Percentiles rank a stretch among this genome's conserved stretches.
These are phyloP conservation scores for Rhodotorula sp. DNA, from an alignment of 1,284 basidiomycete genomes.

Conservation along the genomic window DNA sequence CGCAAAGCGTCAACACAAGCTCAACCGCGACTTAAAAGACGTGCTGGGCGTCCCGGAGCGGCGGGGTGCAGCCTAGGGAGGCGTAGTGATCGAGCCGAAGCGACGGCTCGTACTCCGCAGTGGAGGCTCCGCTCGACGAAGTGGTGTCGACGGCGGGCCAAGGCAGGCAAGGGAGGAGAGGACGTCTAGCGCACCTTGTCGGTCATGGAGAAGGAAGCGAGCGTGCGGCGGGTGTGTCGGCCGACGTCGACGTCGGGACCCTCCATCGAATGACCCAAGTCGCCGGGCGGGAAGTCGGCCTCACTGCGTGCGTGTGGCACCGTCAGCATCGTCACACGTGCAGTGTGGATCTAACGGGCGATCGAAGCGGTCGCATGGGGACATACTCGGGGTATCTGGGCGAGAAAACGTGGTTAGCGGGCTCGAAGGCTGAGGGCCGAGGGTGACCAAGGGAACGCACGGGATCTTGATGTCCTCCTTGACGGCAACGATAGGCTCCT, in stretches of 20 bases:
- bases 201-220: slow-evolving; percentile 44
- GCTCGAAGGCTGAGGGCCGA: too few species aligned
- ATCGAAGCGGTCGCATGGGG: neutral
- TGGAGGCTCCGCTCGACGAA: too few species aligned
- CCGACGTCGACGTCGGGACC: slow-evolving; percentile 40
- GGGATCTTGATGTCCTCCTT: slow-evolving; percentile 26
- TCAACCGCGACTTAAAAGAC: too few species aligned
- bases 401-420: neutral
- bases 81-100: neutral
- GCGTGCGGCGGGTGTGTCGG: slow-evolving; percentile 41
- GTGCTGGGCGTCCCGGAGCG: too few species aligned
- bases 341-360: neutral
- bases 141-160: neutral
- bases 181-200: slow-evolving; percentile 32
- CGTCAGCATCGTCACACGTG: neutral
- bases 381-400: slow-evolving; percentile 29
- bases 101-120: neutral
- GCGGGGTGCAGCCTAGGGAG: too few species aligned
- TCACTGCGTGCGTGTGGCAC: neutral
- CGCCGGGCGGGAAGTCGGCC: slow-evolving; percentile 20
- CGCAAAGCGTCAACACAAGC: neutral
- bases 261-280: slow-evolving; percentile 33
- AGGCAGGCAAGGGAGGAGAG: neutral
- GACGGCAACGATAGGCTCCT: slow-evolving; percentile 19
- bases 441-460: neutral